phyloP scores from a whole-genome alignment of 306 rosid species.

The Myrica gale region DNA sequence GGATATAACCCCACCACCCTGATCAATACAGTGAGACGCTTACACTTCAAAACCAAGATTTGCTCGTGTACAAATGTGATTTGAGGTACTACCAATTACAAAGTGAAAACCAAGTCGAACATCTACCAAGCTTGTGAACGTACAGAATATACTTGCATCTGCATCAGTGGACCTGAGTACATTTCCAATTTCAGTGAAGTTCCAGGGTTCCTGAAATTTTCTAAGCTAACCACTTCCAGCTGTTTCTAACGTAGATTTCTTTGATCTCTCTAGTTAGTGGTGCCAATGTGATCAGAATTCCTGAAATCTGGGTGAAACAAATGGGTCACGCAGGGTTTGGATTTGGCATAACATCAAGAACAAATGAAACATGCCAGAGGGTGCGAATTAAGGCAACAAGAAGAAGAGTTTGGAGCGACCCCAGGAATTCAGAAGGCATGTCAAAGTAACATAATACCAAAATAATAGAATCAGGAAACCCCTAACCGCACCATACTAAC shows the following conservation, averaged over 20 bases:
- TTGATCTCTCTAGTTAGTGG: not conserved
- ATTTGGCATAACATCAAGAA: not conserved
- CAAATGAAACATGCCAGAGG: not conserved
- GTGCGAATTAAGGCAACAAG: not conserved
- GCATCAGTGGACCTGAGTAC: no score
- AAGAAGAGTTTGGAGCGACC: not conserved
- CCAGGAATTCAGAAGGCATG: not conserved
- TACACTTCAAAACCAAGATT: not conserved
- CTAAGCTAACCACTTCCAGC: not conserved
- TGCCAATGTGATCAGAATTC: not conserved
- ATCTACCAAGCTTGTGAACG: not conserved
- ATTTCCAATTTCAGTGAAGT: no score
- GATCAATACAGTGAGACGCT: not conserved
- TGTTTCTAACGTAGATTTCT: not conserved
- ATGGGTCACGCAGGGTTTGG: not conserved
- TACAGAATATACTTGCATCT: not conserved
- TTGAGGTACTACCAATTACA: not conserved
- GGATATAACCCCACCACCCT: not conserved
- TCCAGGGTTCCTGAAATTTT: not conserved
- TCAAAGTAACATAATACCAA: not conserved
- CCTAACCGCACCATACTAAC: not conserved
- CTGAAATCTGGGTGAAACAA: not conserved
- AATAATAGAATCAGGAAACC: not conserved
- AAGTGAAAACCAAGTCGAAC: not conserved
- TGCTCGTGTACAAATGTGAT: not conserved